Evolutionary conservation across 2,329 filamentous ascomycete species (phyloP).

Genomic region (Trichoderma pleuroti): DNA sequence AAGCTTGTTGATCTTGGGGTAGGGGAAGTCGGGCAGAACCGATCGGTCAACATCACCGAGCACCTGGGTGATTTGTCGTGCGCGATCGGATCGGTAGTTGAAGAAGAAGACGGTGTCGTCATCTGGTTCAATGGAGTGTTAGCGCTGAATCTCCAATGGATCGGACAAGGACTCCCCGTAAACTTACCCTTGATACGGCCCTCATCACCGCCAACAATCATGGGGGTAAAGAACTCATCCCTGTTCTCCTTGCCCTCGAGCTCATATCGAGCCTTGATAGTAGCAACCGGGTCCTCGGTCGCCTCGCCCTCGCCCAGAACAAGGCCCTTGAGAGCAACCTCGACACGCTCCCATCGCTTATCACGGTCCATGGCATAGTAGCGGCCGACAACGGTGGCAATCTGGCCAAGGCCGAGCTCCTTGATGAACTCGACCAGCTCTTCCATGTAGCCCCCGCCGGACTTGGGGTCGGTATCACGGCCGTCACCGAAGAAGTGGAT

Average conservation of each 20-base stretch:
- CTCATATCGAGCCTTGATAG: conserved; percentile 83
- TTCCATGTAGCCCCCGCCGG: conserved; percentile 81
- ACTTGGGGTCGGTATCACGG: conserved; percentile 97
- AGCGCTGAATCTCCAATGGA: neutral
- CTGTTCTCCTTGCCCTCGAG: conserved; percentile 67
- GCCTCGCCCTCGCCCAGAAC: conserved; percentile 83
- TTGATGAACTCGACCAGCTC: conserved; percentile 75
- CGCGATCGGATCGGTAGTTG: conserved; percentile 99
- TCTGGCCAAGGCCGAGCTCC: conserved; percentile 80
- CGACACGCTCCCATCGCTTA: conserved; percentile 96
- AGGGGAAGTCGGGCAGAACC: conserved; percentile 84
- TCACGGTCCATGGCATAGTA: conserved; percentile 99
- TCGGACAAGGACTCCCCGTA: neutral
- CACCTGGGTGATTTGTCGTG: conserved; percentile 92
- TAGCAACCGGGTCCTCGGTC: conserved; percentile 77
- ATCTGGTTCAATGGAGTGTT: conserved; percentile 49
- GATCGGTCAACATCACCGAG: conserved; percentile 90
- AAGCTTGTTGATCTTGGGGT: conserved; percentile 78
- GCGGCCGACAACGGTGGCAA: conserved; percentile 89
- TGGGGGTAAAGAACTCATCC: conserved; percentile 97
- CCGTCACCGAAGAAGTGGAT: conserved; percentile 99
- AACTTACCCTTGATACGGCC: conserved; percentile 73
- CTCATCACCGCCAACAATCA: conserved; percentile 86
- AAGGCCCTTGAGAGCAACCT: conserved; percentile 84
- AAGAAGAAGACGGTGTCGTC: conserved; percentile 98